A percentile compares a stretch with the other conserved stretches of the same genome.
Evolutionary conservation across 202 grass and related monocot species (phyloP).

Genomic region (Schoenoplectus triqueter): DNA sequence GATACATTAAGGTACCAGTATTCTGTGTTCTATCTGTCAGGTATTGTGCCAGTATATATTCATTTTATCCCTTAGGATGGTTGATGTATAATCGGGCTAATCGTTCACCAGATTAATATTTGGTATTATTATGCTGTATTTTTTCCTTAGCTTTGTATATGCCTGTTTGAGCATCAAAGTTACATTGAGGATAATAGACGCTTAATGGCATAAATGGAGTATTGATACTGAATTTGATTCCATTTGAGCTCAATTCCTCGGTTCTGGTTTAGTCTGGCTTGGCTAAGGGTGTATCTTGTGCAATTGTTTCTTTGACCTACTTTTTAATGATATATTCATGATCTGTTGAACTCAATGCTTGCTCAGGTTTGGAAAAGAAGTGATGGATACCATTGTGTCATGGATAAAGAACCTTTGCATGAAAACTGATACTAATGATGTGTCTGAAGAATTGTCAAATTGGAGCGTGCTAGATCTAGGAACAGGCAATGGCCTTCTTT

Average conservation of each 20-base stretch:
- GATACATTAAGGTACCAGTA: neutral
- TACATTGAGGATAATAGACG: constrained; percentile 3
- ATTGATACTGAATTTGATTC: neutral
- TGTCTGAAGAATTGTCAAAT: constrained; percentile 49
- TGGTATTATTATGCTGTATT: neutral
- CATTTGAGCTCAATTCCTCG: no score
- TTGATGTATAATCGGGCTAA: neutral
- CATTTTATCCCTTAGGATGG: neutral
- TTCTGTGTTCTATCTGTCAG: constrained; percentile 9
- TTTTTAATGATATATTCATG: neutral
- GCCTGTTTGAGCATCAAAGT: neutral
- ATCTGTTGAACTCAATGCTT: constrained; percentile 6
- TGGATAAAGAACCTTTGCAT: constrained; percentile 82
- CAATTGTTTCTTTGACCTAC: no score
- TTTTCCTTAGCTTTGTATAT: neutral
- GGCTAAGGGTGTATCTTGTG: no score
- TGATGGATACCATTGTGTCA: constrained; percentile 87
- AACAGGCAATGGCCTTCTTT: constrained; percentile 89
- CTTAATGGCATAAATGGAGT: neutral
- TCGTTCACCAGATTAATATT: neutral
- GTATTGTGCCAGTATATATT: neutral
- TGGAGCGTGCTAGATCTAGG: constrained; percentile 87
- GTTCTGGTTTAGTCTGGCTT: no score
- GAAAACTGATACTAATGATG: constrained; percentile 53
- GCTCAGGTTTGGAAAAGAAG: constrained; percentile 91